A percentile compares a stretch with the other conserved stretches of the same genome.
These are phyloP conservation scores for Botrytis elliptica DNA, from an alignment of 2,329 filamentous ascomycete species.

Conservation along the genomic window DNA sequence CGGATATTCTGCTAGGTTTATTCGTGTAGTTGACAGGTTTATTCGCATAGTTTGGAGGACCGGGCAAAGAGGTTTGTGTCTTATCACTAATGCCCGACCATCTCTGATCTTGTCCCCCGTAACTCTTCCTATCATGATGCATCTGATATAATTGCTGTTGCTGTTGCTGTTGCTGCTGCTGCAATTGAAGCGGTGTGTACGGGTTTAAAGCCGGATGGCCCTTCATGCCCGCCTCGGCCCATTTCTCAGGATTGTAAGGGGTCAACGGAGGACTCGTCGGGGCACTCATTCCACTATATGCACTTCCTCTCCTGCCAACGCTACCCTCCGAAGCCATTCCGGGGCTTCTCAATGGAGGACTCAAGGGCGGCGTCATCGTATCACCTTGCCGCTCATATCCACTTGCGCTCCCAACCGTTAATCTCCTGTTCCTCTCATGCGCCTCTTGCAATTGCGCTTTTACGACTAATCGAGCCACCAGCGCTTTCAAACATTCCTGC, in stretches of 20 bases:
- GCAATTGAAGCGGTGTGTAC: not conserved
- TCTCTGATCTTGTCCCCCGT: conserved; percentile 4
- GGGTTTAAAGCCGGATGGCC: not conserved
- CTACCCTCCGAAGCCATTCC: conserved; percentile 7
- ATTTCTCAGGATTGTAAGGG: conserved; percentile 19
- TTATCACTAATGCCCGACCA: conserved; percentile 13
- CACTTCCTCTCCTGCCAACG: conserved; percentile 9
- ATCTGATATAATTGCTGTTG: not conserved
- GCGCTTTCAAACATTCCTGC: conserved; percentile 67
- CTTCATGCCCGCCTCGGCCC: conserved; percentile 7
- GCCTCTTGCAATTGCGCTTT: conserved; percentile 44
- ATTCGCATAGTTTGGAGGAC: not conserved
- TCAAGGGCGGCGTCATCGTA: conserved; percentile 8
- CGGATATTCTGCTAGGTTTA: conserved; percentile 1
- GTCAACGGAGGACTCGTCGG: conserved; percentile 7
- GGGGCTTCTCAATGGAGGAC: conserved; percentile 7
- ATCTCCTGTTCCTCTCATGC: not conserved
- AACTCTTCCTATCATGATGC: conserved; percentile 11
- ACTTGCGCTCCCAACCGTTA: not conserved
- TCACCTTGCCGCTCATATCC: not conserved
- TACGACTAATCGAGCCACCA: conserved; percentile 62
- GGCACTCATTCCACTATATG: not conserved
- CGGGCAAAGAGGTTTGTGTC: not conserved
- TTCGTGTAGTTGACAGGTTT: conserved; percentile 8
- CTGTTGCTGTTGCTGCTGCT: conserved; percentile 8